Evolutionary conservation across 1,284 basidiomycete genomes (phyloP).

Genomic region (Paramarasmius palmivorus): DNA sequence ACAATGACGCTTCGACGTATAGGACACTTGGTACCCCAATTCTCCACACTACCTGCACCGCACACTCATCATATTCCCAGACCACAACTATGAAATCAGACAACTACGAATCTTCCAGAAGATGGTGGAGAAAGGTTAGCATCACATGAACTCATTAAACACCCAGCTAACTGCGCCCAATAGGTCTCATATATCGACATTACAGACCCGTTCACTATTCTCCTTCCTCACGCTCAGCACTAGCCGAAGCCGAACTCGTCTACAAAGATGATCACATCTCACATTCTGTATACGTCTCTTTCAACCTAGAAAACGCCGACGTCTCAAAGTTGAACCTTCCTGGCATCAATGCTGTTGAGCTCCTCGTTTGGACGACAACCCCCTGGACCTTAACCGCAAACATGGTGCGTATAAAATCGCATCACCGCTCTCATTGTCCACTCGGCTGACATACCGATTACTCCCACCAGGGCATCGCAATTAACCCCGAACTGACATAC

Average conservation of each 20-base stretch:
- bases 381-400: conserved; percentile 98
- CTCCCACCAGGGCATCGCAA: conserved; percentile 91
- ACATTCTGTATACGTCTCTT: conserved; percentile 85
- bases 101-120: conserved; percentile 86
- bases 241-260: conserved; percentile 94
- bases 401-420: conserved; percentile 71
- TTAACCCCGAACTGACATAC: conserved; percentile 77
- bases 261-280: conserved; percentile 91
- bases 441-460: conserved; percentile 12
- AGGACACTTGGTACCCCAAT: conserved; percentile 75
- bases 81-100: conserved; percentile 85
- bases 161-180: background rate
- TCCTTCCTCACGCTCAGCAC: conserved; percentile 90
- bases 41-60: background rate
- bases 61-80: conserved; percentile 39
- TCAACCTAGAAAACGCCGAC: conserved; percentile 49
- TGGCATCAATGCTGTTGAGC: conserved; percentile 32
- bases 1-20: conserved; percentile 70
- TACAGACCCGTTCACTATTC: conserved; percentile 95
- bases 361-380: conserved; percentile 98
- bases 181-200: conserved; percentile 83
- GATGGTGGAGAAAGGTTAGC: conserved; percentile 83
- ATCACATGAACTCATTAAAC: background rate
- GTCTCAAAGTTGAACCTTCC: conserved; percentile 1
- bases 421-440: too few relatives aligned